A percentile compares a stretch with the other conserved stretches of the same genome.
These are phyloP conservation scores for Fusarium mexicanum DNA, from an alignment of 2,329 filamentous ascomycete species.

Conservation along the genomic window DNA sequence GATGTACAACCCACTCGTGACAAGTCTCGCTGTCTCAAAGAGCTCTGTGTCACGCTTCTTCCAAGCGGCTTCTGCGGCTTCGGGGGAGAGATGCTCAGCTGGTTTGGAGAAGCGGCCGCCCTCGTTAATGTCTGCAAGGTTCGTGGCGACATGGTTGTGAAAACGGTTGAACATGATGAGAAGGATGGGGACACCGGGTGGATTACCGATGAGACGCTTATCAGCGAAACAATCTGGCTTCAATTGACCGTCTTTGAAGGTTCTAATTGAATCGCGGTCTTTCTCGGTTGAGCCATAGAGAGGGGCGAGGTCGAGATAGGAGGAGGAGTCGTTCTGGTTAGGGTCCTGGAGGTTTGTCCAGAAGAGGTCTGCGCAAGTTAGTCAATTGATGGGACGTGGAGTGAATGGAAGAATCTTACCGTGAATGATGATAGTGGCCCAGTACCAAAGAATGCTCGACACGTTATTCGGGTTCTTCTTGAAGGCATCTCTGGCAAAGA, in stretches of 20 bases:
- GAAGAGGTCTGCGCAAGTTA: slow-evolving; percentile 65
- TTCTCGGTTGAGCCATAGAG: slow-evolving; percentile 75
- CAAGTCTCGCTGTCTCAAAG: slow-evolving; percentile 81
- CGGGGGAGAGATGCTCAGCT: slow-evolving; percentile 55
- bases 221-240: slow-evolving; percentile 80
- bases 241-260: slow-evolving; percentile 75
- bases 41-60: slow-evolving; percentile 79
- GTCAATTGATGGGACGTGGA: fast-evolving
- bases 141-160: slow-evolving; percentile 85
- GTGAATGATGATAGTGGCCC: slow-evolving; percentile 78
- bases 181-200: slow-evolving; percentile 75
- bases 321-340: slow-evolving; percentile 72
- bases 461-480: slow-evolving; percentile 75
- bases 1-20: slow-evolving; percentile 79
- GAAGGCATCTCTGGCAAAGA: slow-evolving; percentile 64
- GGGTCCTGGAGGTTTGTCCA: slow-evolving; percentile 72
- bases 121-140: slow-evolving; percentile 88
- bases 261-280: slow-evolving; percentile 73
- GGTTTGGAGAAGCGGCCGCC: slow-evolving; percentile 79
- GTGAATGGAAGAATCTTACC: slow-evolving; percentile 50
- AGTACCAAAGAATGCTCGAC: slow-evolving; percentile 77
- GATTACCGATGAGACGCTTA: slow-evolving; percentile 74
- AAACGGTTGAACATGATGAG: slow-evolving; percentile 85
- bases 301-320: slow-evolving; percentile 76
- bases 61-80: slow-evolving; percentile 63